These are phyloP conservation scores for Pyrenula massariospora DNA, from an alignment of 495 filamentous ascomycete genomes.

Conservation along the genomic window DNA sequence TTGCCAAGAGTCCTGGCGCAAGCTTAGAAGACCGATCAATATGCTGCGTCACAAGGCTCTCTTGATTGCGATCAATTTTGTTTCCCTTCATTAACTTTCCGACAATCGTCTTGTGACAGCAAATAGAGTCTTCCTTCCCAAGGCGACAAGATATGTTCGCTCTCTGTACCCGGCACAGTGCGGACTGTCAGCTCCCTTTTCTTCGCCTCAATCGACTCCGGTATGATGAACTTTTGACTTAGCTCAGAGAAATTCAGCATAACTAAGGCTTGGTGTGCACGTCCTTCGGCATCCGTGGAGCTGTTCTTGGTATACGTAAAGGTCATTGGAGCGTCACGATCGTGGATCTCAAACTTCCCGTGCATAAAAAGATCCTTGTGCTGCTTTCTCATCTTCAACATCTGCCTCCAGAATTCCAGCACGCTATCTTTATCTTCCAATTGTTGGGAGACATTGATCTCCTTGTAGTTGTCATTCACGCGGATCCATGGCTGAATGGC, in stretches of 20 bases:
- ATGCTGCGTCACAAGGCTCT: too few species aligned
- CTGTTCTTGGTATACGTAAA: too few species aligned
- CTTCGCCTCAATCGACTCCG: background rate
- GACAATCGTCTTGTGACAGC: background rate
- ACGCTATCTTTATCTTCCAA: constrained; percentile 29
- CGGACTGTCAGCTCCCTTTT: background rate
- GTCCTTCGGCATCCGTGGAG: too few species aligned
- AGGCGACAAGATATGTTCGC: background rate
- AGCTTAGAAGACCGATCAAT: too few species aligned
- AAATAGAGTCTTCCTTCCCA: background rate
- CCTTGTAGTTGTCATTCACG: constrained; percentile 37
- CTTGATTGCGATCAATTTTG: too few species aligned
- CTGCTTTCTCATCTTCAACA: constrained; percentile 41
- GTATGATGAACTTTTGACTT: background rate
- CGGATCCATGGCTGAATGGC: constrained; percentile 51
- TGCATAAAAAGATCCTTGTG: constrained; percentile 49
- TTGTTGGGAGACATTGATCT: constrained; percentile 40
- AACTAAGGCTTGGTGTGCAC: too few species aligned
- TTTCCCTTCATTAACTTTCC: too few species aligned
- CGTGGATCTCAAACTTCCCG: constrained; percentile 42
- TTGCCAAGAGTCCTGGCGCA: too few species aligned
- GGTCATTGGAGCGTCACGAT: too few species aligned
- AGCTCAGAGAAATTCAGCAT: background rate
- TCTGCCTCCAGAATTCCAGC: constrained; percentile 38
- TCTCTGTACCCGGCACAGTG: background rate